Conservation (phyloP, 2,329 filamentous ascomycete species). For the Biscogniauxia sp. region DNA sequence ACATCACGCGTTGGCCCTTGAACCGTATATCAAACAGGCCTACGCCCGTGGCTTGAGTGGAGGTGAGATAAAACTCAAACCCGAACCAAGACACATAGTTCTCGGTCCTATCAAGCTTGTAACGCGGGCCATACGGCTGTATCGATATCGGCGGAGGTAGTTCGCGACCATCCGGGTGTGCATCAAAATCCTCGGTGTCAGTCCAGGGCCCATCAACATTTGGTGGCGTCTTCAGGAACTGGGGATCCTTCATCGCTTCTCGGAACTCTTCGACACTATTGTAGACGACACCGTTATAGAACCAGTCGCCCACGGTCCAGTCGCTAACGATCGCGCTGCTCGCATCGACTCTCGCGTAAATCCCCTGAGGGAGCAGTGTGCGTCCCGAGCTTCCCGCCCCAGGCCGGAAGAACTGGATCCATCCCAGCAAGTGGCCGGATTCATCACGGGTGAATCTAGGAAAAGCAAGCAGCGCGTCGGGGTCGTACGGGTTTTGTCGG, state of each 20-base stretch:
- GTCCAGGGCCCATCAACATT: constrained; percentile 42
- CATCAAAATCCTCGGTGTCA: constrained; percentile 32
- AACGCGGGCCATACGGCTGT: constrained; percentile 34
- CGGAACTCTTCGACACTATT: constrained; percentile 37
- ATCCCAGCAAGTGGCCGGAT: constrained; percentile 33
- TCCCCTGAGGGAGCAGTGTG: constrained; percentile 39
- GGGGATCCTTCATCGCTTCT: constrained; percentile 32
- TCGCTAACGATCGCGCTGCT: constrained; percentile 36
- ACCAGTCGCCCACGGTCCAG: constrained; percentile 41
- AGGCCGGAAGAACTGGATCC: constrained; percentile 34
- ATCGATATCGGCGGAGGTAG: constrained; percentile 51
- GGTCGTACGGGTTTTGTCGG: not conserved
- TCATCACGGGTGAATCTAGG: constrained; percentile 25
- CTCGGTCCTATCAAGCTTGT: constrained; percentile 33
- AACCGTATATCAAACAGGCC: constrained; percentile 38
- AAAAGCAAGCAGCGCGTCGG: not conserved
- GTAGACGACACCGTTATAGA: constrained; percentile 41
- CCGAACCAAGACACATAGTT: constrained; percentile 43
- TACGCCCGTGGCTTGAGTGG: constrained; percentile 35
- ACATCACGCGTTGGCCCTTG: constrained; percentile 40
- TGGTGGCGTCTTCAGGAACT: constrained; percentile 41
- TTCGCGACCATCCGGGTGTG: constrained; percentile 43
- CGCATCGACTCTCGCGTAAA: constrained; percentile 32
- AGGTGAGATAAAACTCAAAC: constrained; percentile 38
- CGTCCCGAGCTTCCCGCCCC: constrained; percentile 31